Percentiles rank a stretch among this genome's conserved stretches.
Conservation (phyloP, 805 yeast species). For the Cyberlindnera galapagoensis region DNA sequence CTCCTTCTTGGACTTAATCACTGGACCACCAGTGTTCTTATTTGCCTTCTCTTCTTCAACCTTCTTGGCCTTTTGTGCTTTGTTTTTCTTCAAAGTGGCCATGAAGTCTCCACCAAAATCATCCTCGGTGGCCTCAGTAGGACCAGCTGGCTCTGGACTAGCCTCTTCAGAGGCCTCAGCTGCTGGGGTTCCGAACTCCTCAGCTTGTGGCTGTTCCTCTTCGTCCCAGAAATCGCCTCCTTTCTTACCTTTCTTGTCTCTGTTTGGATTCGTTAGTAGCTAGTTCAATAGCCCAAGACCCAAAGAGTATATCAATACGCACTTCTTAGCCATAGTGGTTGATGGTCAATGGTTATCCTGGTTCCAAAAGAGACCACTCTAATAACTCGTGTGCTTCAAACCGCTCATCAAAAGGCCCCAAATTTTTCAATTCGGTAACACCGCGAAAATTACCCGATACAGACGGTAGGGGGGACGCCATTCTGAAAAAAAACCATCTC, state of each 20-base stretch:
- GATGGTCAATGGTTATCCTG: not conserved
- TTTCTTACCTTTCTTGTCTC: slow-evolving; percentile 56
- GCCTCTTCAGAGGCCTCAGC: slow-evolving; percentile 22
- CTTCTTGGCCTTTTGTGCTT: slow-evolving; percentile 66
- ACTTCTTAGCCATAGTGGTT: slow-evolving; percentile 17
- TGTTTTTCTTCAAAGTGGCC: slow-evolving; percentile 74
- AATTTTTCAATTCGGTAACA: no score
- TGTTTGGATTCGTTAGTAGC: slow-evolving; percentile 18
- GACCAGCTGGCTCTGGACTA: slow-evolving; percentile 23
- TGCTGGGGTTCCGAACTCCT: slow-evolving; percentile 42
- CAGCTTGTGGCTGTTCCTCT: slow-evolving; percentile 42
- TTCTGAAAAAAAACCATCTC: no score
- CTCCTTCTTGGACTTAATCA: slow-evolving; percentile 85
- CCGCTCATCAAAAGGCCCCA: no score
- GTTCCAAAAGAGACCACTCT: slow-evolving; percentile 1
- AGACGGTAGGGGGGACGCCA: no score
- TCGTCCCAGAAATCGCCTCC: slow-evolving; percentile 82
- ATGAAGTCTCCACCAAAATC: slow-evolving; percentile 64
- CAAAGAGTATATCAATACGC: slow-evolving; percentile 1
- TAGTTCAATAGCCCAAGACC: not conserved
- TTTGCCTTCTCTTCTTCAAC: slow-evolving; percentile 45
- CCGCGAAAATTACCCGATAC: no score
- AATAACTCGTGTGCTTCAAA: no score
- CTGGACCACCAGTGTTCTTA: slow-evolving; percentile 49
- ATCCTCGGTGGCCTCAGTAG: slow-evolving; percentile 29